Evolutionary conservation across 495 filamentous ascomycete species (phyloP), one percentile per base, ranked within the genome.

Genomic region (Halenospora varia): DNA sequence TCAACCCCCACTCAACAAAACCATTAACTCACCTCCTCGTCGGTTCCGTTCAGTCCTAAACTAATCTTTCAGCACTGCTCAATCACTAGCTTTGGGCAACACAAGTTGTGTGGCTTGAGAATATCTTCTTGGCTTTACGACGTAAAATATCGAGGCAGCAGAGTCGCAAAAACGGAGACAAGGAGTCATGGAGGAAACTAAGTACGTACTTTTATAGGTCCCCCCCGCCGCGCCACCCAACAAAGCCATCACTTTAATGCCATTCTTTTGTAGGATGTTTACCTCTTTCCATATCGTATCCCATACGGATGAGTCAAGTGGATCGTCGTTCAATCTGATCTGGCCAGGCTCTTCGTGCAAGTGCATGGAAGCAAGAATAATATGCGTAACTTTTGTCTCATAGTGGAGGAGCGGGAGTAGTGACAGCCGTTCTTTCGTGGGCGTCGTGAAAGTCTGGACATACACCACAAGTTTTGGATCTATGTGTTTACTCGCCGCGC

Each of bases 351-450:
- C 62, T 11, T 71, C 68, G 54, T 76, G 74, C n/a, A 78, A 57
- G 55, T 78, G 75, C 22, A 77, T 62, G 2, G 74, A 72, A 10
- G 74, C 74, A 22, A 78, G 45, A 42, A 77, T 74, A 11, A 78
- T 63, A 56, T 77, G 74, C 3, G 75, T 77, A n/a, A 77, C 58
- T 51, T 66, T 69, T 1, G 74, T 78, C 25, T 69, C 60, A 29
- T 75, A 59, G 10, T 72, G 65, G 19, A 78, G 56, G 47, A 78
- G 70, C 2, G 75, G 75, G 0, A 78, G 71, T 1, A 77, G 64
- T 2, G 74, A 75, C 23, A 74, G 60, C 11, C 67, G 63, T 20
- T 63, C 64, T 29, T 66, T 67, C 18, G 44, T 39, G 35, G 62
- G 56, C 6, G 56, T 55, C 45, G 72, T 71, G 62, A 74, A 71